These are phyloP conservation scores for Botrytis porri DNA, from an alignment of 2,329 filamentous ascomycete genomes.

Conservation along the genomic window DNA sequence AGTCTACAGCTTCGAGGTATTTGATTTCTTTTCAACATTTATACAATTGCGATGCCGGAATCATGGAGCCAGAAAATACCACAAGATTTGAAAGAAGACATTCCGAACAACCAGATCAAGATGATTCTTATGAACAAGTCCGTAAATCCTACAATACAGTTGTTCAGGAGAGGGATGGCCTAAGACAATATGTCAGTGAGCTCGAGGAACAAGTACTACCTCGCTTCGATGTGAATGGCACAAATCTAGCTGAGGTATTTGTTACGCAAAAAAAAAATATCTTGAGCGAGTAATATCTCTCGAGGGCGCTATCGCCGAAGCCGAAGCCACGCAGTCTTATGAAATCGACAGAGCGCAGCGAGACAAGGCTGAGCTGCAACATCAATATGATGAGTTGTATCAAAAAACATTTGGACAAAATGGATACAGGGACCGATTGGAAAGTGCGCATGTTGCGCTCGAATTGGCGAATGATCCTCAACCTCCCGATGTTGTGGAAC, in stretches of 20 bases:
- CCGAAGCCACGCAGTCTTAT: neutral
- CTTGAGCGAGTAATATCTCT: neutral
- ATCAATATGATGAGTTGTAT: neutral
- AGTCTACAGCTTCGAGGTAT: neutral
- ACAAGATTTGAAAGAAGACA: neutral
- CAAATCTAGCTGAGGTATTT: neutral
- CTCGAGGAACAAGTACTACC: slow-evolving; percentile 10
- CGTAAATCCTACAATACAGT: neutral
- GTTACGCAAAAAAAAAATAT: slow-evolving; percentile 2
- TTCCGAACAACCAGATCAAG: neutral
- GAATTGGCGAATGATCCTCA: neutral
- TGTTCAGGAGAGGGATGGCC: slow-evolving; percentile 5
- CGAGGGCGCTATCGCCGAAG: neutral
- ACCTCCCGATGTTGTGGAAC: neutral
- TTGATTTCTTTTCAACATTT: neutral
- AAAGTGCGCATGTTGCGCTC: slow-evolving; percentile 13
- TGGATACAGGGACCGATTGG: slow-evolving; percentile 1
- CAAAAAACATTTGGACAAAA: neutral
- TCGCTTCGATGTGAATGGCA: neutral
- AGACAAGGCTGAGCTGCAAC: neutral
- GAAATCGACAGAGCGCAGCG: neutral
- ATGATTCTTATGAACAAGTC: neutral
- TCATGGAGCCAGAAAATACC: neutral
- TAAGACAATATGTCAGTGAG: neutral
- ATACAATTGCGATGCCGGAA: neutral